Conservation (phyloP, 768 basidiomycete genomes). For the Leccinellum rugosiceps region DNA sequence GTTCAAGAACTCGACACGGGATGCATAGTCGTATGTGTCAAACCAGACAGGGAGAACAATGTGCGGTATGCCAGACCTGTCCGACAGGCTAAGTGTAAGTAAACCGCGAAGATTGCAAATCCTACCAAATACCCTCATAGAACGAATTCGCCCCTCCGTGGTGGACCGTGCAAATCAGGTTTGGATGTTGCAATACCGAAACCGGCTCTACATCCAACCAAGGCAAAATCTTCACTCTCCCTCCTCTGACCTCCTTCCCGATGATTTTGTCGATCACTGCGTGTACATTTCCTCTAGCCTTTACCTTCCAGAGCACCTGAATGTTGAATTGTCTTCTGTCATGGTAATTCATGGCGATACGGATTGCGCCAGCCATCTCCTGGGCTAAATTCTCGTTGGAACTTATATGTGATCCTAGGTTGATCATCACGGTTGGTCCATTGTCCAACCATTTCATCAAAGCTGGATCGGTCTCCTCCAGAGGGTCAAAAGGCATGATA, state of each 20-base stretch:
- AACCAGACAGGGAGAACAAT: slow-evolving; percentile 13
- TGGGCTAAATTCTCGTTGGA: background rate
- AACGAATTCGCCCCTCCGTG: slow-evolving; percentile 7
- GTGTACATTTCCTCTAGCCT: background rate
- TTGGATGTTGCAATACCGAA: slow-evolving; percentile 7
- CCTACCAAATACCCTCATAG: slow-evolving; percentile 4
- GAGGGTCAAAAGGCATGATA: slow-evolving; percentile 5
- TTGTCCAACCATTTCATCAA: slow-evolving; percentile 12
- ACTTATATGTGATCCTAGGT: slow-evolving; percentile 5
- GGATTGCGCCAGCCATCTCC: slow-evolving; percentile 3
- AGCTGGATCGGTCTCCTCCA: slow-evolving; percentile 7
- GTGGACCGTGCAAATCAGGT: slow-evolving; percentile 3
- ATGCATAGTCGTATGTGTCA: slow-evolving; percentile 11
- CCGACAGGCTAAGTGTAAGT: background rate
- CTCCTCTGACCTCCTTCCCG: slow-evolving; percentile 8
- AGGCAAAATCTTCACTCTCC: slow-evolving; percentile 5
- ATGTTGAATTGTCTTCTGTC: background rate
- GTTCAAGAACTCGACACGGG: slow-evolving; percentile 4
- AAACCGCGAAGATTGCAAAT: background rate
- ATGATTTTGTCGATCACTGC: background rate
- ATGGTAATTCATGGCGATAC: slow-evolving; percentile 5
- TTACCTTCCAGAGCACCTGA: slow-evolving; percentile 32
- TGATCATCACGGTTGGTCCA: slow-evolving; percentile 12
- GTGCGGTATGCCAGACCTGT: slow-evolving; percentile 10
- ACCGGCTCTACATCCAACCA: slow-evolving; percentile 14